Percentiles rank a stretch among this genome's conserved stretches.
Evolutionary conservation across 2,329 filamentous ascomycete species (phyloP).

Genomic region (Arthrinium phaeospermum): DNA sequence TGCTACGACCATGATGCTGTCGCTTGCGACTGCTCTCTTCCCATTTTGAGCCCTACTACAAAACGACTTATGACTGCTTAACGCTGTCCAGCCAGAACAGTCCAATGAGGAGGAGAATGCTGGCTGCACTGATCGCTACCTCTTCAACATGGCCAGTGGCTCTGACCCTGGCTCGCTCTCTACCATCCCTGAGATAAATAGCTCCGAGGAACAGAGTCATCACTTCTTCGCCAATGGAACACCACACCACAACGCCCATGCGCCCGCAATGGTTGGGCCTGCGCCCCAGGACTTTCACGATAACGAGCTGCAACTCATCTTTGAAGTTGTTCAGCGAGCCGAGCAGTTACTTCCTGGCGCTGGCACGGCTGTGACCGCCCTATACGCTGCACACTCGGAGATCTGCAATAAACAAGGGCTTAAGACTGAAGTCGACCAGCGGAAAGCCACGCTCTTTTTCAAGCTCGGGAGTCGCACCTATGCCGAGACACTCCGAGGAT

Average conservation of each 20-base stretch:
- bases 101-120: background rate
- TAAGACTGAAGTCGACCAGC: slow-evolving; percentile 74
- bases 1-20: background rate
- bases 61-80: background rate
- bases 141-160: slow-evolving; percentile 16
- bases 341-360: slow-evolving; percentile 68
- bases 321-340: slow-evolving; percentile 76
- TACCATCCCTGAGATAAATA: slow-evolving; percentile 6
- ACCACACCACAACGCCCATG: background rate
- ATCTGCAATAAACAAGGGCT: slow-evolving; percentile 74
- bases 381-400: slow-evolving; percentile 82
- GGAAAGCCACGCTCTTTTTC: slow-evolving; percentile 79
- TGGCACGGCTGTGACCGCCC: slow-evolving; percentile 73
- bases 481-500: slow-evolving; percentile 65
- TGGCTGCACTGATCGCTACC: background rate
- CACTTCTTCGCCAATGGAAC: background rate
- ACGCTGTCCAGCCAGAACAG: background rate
- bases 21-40: background rate
- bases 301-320: slow-evolving; percentile 78
- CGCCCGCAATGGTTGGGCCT: slow-evolving; percentile 22
- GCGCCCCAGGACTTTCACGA: slow-evolving; percentile 22
- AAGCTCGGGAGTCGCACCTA: slow-evolving; percentile 73
- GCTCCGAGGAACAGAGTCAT: background rate
- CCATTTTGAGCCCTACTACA: background rate
- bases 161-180: slow-evolving; percentile 12